These are phyloP conservation scores for Eruca vesicaria DNA, from an alignment of 441 rosid genomes.

Conservation along the genomic window DNA sequence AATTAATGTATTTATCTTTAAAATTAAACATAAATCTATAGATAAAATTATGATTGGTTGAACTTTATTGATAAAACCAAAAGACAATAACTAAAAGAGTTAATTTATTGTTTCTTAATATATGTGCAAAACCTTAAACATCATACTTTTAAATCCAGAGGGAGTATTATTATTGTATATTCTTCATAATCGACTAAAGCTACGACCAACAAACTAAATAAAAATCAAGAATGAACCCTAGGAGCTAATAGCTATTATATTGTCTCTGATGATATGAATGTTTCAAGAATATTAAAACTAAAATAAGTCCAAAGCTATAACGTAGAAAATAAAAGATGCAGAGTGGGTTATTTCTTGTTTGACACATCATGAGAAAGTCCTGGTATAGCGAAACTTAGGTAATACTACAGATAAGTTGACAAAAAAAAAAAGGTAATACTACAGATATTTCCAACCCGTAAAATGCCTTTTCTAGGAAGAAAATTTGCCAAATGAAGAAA, in stretches of 20 bases:
- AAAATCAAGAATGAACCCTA: conserved; percentile 26
- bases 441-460: conserved; percentile 6
- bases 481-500: conserved; percentile 27
- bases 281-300: not conserved
- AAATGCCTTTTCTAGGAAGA: conserved; percentile 19
- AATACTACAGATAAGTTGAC: no score
- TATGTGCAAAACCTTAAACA: no score
- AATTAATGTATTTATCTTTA: no score
- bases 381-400: conserved; percentile 23
- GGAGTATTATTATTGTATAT: not conserved
- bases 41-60: no score
- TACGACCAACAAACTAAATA: conserved; percentile 21
- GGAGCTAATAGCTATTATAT: not conserved
- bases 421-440: no score
- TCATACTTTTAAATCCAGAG: no score
- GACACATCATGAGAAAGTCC: conserved; percentile 25
- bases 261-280: not conserved
- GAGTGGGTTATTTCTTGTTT: conserved; percentile 29
- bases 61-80: no score
- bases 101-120: no score
- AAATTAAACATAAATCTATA: no score
- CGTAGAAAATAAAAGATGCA: conserved; percentile 13
- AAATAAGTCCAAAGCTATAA: not conserved
- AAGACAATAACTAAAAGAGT: no score
- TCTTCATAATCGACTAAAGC: not conserved